Percentiles rank a stretch among this genome's conserved stretches.
phyloP scores from a whole-genome alignment of 2,329 filamentous ascomycete genomes.

The Rhexocercosporidium sp. region DNA sequence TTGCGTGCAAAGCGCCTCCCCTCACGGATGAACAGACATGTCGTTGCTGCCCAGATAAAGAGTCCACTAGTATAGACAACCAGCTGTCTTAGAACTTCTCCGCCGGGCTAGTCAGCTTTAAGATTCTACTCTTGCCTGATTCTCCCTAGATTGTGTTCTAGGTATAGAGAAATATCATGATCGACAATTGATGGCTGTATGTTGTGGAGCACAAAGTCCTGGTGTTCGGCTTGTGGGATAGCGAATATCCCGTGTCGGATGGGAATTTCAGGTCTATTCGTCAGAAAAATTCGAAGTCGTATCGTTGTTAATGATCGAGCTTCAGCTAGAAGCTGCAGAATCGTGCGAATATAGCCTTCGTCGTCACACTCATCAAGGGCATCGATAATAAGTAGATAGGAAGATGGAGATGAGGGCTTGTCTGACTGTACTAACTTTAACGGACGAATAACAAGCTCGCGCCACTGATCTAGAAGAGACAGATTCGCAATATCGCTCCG shows the following conservation, averaged over 20 bases:
- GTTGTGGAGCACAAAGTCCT: slow-evolving; percentile 34
- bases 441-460: slow-evolving; percentile 50
- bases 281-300: neutral
- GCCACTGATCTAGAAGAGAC: slow-evolving; percentile 24
- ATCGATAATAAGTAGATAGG: slow-evolving; percentile 37
- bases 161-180: slow-evolving; percentile 38
- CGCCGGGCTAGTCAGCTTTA: slow-evolving; percentile 17
- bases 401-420: neutral
- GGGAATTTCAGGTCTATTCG: slow-evolving; percentile 1
- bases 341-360: slow-evolving; percentile 28
- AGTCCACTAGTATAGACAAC: slow-evolving; percentile 12
- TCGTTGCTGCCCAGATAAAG: slow-evolving; percentile 5
- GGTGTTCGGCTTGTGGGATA: neutral
- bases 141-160: slow-evolving; percentile 25
- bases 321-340: slow-evolving; percentile 35
- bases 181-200: slow-evolving; percentile 33
- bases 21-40: slow-evolving; percentile 26
- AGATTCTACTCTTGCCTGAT: slow-evolving; percentile 15
- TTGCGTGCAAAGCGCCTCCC: slow-evolving; percentile 2
- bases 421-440: slow-evolving; percentile 21
- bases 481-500: slow-evolving; percentile 6
- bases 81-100: slow-evolving; percentile 21
- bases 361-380: slow-evolving; percentile 42
- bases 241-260: neutral
- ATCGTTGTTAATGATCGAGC: slow-evolving; percentile 11